A percentile compares a stretch with the other conserved stretches of the same genome.
Conservation (phyloP, 805 yeast species). For the Kazachstania kunashirensis region DNA sequence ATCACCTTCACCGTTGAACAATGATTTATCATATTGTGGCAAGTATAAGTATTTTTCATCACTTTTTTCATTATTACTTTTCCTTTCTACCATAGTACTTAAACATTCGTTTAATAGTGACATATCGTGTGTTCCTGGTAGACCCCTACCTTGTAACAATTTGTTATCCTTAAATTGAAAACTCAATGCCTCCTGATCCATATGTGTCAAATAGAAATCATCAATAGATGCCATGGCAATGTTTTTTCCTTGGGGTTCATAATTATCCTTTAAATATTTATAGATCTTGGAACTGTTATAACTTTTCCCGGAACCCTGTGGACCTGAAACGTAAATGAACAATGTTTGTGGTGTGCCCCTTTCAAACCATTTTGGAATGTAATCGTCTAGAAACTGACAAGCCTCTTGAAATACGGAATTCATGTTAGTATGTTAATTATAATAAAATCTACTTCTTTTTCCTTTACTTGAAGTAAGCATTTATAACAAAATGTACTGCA, state of each 20-base stretch:
- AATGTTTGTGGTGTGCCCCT: conserved; percentile 30
- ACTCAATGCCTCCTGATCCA: conserved; percentile 45
- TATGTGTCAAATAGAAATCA: conserved; percentile 69
- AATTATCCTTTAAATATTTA: conserved; percentile 26
- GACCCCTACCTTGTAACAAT: conserved; percentile 69
- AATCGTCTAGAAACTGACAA: conserved; percentile 14
- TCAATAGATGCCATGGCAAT: conserved; percentile 62
- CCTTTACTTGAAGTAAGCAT: background rate
- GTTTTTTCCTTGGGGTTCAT: conserved; percentile 28
- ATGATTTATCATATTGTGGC: conserved; percentile 76
- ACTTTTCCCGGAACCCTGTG: conserved; percentile 76
- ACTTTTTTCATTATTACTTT: too few species aligned
- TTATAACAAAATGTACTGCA: too few species aligned
- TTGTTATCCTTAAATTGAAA: conserved; percentile 35
- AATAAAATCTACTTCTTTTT: background rate
- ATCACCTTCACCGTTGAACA: conserved; percentile 69
- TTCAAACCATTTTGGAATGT: conserved; percentile 17
- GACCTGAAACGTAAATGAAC: conserved; percentile 53
- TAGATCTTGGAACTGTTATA: conserved; percentile 39
- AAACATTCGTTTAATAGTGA: conserved; percentile 15
- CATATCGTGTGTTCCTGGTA: conserved; percentile 91
- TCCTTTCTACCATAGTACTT: background rate
- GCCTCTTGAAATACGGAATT: conserved; percentile 6
- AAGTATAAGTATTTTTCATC: conserved; percentile 29
- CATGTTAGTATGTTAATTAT: background rate